Percentiles rank a stretch among this genome's conserved stretches.
phyloP scores from a whole-genome alignment of 768 basidiomycete species.

The Agaricus subrufescens region DNA sequence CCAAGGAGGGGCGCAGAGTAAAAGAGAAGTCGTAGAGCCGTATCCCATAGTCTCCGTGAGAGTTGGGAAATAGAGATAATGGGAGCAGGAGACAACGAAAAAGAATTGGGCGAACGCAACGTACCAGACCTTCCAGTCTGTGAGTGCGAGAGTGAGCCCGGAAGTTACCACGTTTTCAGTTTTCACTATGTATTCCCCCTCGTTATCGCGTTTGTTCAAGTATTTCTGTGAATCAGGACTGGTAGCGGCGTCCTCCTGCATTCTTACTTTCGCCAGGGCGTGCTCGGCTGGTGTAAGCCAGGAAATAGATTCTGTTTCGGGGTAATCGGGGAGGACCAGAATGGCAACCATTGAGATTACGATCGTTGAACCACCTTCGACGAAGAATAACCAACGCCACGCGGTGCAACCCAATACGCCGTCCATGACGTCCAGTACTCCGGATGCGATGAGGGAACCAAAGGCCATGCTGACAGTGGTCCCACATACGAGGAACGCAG shows the following conservation, averaged over 20 bases:
- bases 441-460: conserved; percentile 73
- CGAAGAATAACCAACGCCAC: conserved; percentile 78
- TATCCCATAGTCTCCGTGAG: conserved; percentile 66
- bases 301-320: conserved; percentile 36
- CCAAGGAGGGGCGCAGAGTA: conserved; percentile 58
- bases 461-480: conserved; percentile 78
- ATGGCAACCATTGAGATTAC: conserved; percentile 42
- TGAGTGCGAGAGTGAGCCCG: conserved; percentile 55
- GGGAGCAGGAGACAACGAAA: conserved; percentile 54
- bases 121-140: conserved; percentile 75
- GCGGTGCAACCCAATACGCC: conserved; percentile 62
- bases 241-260: conserved; percentile 49
- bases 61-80: conserved; percentile 72
- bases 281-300: conserved; percentile 59
- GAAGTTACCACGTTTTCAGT: conserved; percentile 11
- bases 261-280: conserved; percentile 52
- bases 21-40: conserved; percentile 55
- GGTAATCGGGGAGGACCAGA: conserved; percentile 74
- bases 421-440: conserved; percentile 69
- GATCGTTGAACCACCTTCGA: conserved; percentile 60
- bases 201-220: no score
- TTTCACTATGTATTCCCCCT: not conserved
- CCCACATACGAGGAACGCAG: conserved; percentile 66
- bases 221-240: no score
- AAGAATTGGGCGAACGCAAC: conserved; percentile 30